phyloP scores from a whole-genome alignment of 192 early-diverging fungal genomes.

The Coemansia pectinata region DNA sequence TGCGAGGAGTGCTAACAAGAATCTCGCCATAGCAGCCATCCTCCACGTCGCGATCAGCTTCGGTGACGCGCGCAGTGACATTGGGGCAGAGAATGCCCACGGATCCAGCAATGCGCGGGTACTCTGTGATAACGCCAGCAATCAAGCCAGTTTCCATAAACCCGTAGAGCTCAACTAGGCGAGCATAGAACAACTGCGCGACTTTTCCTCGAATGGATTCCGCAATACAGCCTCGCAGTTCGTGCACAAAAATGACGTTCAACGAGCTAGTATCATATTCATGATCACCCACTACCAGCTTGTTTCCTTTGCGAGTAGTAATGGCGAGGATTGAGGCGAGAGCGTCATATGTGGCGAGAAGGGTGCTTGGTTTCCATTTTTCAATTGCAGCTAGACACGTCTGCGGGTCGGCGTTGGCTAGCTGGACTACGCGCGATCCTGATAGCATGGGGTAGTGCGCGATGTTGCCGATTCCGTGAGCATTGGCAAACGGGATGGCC shows the following conservation, averaged over 20 bases:
- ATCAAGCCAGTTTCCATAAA: slow-evolving; percentile 47
- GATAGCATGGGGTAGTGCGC: slow-evolving; percentile 50
- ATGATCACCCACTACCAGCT: slow-evolving; percentile 9
- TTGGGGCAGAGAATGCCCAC: slow-evolving; percentile 45
- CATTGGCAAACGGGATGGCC: slow-evolving; percentile 36
- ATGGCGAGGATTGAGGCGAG: slow-evolving; percentile 17
- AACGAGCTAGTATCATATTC: slow-evolving; percentile 27
- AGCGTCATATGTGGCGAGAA: slow-evolving; percentile 32
- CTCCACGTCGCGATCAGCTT: slow-evolving; percentile 30
- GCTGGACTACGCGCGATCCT: slow-evolving; percentile 44
- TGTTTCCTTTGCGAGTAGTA: slow-evolving; percentile 17
- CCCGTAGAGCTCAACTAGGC: slow-evolving; percentile 51
- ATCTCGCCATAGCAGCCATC: slow-evolving; percentile 49
- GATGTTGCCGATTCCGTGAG: slow-evolving; percentile 44
- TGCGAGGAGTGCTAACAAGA: slow-evolving; percentile 40
- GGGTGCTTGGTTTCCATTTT: slow-evolving; percentile 24
- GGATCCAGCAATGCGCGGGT: slow-evolving; percentile 38
- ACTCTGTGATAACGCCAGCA: slow-evolving; percentile 50
- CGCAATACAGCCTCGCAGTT: slow-evolving; percentile 20
- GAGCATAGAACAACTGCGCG: slow-evolving; percentile 25
- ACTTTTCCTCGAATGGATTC: slow-evolving; percentile 25
- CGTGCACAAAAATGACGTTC: slow-evolving; percentile 33
- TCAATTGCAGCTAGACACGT: slow-evolving; percentile 36
- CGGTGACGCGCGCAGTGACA: slow-evolving; percentile 34
- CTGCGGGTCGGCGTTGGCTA: slow-evolving; percentile 18